Base-by-base conservation (phyloP, 257 asterid genomes). In the Scutellaria minor region DNA sequence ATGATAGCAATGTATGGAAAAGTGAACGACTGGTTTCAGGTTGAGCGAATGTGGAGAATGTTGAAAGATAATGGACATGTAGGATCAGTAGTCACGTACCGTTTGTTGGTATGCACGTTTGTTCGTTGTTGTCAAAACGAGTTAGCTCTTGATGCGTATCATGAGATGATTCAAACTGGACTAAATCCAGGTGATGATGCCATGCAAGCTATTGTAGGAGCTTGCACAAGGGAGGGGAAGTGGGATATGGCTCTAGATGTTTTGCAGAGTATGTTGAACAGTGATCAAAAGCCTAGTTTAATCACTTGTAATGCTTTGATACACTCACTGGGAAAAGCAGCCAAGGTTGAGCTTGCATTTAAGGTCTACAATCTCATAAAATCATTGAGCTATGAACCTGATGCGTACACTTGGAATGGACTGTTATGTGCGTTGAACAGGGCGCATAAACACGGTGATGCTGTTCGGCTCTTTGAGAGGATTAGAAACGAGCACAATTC, bases 151-250 rank as follows among this genome's bases (percentile, higher is more conserved):
- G 97, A 89, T 73, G 96, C 96, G 22, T 88, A 94, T 65, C 80
- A 70, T 39, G 98, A 94, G 81, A 89, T 94, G 98, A 56, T 85
- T 75, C 88, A 60, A 44, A 85, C 83, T 47, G 88, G 88, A 6
- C 9, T 94, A 46, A 74, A 39, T 46, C 91, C 98, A 1, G 44
- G 77, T 11, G 78, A 78, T 46, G 98, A 91, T 73, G 86, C 76
- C 6, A 87, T 94, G 97, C 88, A 94, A 76, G 98, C 97, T 54
- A 60, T 91, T n/a, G 81, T 89, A 42, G 96, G 97, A 75, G 96
- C 98, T 2, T 91, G 94, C 37, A 15, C 85, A n/a, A 89, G 86
- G 78, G 98, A 94, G 81, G 98, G 96, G 15, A 85, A 78, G 74
- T 86, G 91, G 86, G 93, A 88, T 62, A 63, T 81, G 75, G 96